phyloP scores from a whole-genome alignment of 495 filamentous ascomycete genomes.

The Talaromyces stipitatus region DNA sequence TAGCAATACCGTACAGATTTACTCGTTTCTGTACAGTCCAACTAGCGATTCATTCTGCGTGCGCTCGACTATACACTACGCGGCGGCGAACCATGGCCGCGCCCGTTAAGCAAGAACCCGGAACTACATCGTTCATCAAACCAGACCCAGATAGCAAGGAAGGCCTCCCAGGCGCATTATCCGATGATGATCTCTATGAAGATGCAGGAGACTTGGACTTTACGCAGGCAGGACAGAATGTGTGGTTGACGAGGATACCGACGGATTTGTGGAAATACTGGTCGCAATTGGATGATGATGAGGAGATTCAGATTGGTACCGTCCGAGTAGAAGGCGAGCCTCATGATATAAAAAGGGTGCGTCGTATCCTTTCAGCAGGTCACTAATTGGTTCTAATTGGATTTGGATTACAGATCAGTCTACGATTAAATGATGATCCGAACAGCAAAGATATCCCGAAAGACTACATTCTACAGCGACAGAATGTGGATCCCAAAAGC shows the following conservation, averaged over 20 bases:
- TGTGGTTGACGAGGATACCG: constrained; percentile 73
- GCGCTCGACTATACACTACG: background rate
- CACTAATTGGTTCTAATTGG: background rate
- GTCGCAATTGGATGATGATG: constrained; percentile 50
- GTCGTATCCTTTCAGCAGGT: constrained; percentile 2
- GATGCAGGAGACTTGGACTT: constrained; percentile 85
- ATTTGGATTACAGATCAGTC: constrained; percentile 30
- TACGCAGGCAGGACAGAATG: constrained; percentile 42
- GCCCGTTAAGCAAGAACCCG: constrained; percentile 34
- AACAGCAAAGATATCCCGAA: constrained; percentile 64
- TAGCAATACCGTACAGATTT: constrained; percentile 10
- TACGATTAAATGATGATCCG: constrained; percentile 45
- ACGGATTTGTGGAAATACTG: constrained; percentile 68
- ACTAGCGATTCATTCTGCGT: background rate
- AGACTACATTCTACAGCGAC: constrained; percentile 69
- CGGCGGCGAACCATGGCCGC: constrained; percentile 16
- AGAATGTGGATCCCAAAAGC: constrained; percentile 39
- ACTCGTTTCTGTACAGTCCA: constrained; percentile 1
- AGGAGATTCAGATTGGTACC: constrained; percentile 65
- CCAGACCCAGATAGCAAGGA: constrained; percentile 55
- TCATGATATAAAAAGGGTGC: constrained; percentile 46
- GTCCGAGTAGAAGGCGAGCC: constrained; percentile 55
- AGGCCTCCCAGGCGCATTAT: constrained; percentile 48
- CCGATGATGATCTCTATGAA: constrained; percentile 75
- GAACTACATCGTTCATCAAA: constrained; percentile 49